These are phyloP conservation scores for Cnidoscolus chayamansa DNA, from an alignment of 441 rosid genomes.

Conservation along the genomic window DNA sequence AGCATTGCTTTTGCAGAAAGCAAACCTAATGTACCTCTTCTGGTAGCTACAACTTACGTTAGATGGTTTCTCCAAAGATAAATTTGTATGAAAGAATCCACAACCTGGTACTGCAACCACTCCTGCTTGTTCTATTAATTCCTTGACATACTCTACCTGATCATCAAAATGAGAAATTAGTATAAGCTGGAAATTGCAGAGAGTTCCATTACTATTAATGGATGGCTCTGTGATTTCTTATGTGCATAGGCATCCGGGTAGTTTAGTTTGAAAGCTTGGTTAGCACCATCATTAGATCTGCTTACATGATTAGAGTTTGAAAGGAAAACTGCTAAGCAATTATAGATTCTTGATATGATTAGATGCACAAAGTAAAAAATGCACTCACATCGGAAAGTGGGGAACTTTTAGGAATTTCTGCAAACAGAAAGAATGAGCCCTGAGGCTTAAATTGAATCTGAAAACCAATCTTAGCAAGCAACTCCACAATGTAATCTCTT, in stretches of 20 bases:
- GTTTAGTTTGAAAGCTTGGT: neutral
- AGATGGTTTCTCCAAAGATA: slow-evolving; percentile 16
- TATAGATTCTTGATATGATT: neutral
- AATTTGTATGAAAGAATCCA: slow-evolving; percentile 45
- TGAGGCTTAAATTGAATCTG: slow-evolving; percentile 49
- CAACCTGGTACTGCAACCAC: slow-evolving; percentile 63
- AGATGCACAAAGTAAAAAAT: neutral
- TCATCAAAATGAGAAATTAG: slow-evolving; percentile 4
- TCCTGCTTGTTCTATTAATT: slow-evolving; percentile 49
- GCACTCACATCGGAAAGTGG: slow-evolving; percentile 44
- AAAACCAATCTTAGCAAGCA: slow-evolving; percentile 44
- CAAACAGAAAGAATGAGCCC: slow-evolving; percentile 56
- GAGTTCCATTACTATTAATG: too few species aligned
- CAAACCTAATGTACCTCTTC: slow-evolving; percentile 51
- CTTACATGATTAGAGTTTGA: neutral
- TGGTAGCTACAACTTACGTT: slow-evolving; percentile 18
- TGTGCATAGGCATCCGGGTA: too few species aligned
- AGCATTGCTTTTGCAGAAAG: slow-evolving; percentile 53
- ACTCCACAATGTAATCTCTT: slow-evolving; percentile 43
- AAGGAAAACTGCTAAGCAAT: neutral
- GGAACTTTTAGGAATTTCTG: slow-evolving; percentile 45
- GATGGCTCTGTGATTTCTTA: too few species aligned
- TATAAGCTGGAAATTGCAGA: neutral
- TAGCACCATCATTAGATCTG: neutral
- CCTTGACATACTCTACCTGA: slow-evolving; percentile 53